A percentile compares a stretch with the other conserved stretches of the same genome.
phyloP scores from a whole-genome alignment of 192 early-diverging fungal species.

The Linnemannia zychae region DNA sequence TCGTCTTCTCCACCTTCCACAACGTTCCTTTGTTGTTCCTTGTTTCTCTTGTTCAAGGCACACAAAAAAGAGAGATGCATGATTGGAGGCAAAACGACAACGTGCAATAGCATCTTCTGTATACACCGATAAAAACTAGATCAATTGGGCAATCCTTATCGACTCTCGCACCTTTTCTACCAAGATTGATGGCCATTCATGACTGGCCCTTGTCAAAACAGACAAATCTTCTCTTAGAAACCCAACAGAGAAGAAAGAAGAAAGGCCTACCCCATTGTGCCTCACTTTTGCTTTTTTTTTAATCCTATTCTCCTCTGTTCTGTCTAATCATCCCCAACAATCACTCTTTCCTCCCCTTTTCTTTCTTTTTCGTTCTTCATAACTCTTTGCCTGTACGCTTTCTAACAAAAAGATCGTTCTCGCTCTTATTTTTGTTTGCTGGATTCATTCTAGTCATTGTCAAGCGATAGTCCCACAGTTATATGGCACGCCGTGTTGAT shows the following conservation, averaged over 20 bases:
- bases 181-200: not conserved
- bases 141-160: conserved; percentile 3
- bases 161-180: conserved; percentile 2
- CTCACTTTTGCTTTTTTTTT: not conserved
- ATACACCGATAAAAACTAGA: not conserved
- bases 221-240: not conserved
- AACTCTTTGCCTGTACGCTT: not conserved
- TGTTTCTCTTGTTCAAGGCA: not conserved
- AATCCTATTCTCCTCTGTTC: too few relatives aligned
- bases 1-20: not conserved
- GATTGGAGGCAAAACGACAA: not conserved
- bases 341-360: not conserved
- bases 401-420: conserved; percentile 6
- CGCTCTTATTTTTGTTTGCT: not conserved
- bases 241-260: not conserved
- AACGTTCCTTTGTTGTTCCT: not conserved
- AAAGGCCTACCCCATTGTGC: not conserved
- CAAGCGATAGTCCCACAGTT: too few relatives aligned
- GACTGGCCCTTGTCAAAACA: not conserved
- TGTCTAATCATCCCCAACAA: not conserved
- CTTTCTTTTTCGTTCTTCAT: not conserved
- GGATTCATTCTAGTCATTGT: too few relatives aligned
- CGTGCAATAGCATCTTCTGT: not conserved
- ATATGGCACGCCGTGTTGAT: too few relatives aligned
- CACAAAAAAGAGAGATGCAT: not conserved